phyloP scores from a whole-genome alignment of 2,329 filamentous ascomycete species.

The Teratosphaeria pseudoeucalypti region DNA sequence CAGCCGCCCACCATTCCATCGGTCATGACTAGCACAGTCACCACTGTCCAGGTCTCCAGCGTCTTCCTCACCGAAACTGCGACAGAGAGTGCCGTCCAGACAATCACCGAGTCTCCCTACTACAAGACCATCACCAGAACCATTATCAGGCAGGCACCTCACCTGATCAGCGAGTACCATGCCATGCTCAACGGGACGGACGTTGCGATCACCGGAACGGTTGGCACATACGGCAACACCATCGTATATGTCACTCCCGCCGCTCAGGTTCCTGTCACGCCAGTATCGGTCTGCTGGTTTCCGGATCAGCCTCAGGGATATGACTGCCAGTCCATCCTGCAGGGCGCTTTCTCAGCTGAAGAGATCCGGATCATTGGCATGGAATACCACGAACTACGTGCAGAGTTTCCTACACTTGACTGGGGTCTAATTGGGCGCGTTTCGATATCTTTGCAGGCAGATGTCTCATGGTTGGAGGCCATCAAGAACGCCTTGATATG shows the following conservation, averaged over 20 bases:
- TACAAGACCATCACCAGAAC: not conserved
- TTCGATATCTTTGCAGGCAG: not conserved
- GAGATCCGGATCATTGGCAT: not conserved
- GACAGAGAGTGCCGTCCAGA: not conserved
- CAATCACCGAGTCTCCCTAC: not conserved
- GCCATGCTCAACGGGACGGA: not conserved
- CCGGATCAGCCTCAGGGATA: not conserved
- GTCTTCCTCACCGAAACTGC: not conserved
- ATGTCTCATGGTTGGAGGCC: not conserved
- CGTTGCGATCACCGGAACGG: not conserved
- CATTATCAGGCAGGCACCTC: not conserved
- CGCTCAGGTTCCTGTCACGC: not conserved
- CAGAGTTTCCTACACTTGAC: not conserved
- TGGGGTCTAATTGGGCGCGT: not conserved
- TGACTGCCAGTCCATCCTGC: not conserved
- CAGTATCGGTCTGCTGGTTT: not conserved
- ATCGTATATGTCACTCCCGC: not conserved
- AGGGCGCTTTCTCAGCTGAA: not conserved
- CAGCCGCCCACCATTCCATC: not conserved
- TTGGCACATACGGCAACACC: not conserved
- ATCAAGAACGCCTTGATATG: not conserved
- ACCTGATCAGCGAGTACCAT: not conserved
- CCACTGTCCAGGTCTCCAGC: not conserved
- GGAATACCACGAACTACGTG: not conserved
- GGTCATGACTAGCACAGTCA: not conserved